Evolutionary conservation across 306 rosid genomes (phyloP).

Genomic region (Malus domestica): ASM211411v1 NC_041800.1:31346233-31346732

Average conservation of each 20-base stretch:
- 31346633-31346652: background rate
- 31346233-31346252: conserved; percentile 5
- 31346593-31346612: conserved; percentile 14
- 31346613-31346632: background rate
- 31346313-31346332: background rate
- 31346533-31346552: conserved; percentile 31
- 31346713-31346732: conserved; percentile 24
- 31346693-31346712: conserved; percentile 13
- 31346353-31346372: too few species aligned
- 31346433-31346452: conserved; percentile 58
- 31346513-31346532: conserved; percentile 44
- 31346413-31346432: background rate
- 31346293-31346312: conserved; percentile 17
- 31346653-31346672: background rate
- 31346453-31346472: conserved; percentile 51
- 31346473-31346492: conserved; percentile 56
- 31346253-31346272: conserved; percentile 10
- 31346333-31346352: background rate
- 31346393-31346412: too few species aligned
- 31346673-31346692: conserved; percentile 17
- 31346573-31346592: conserved; percentile 40
- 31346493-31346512: conserved; percentile 43
- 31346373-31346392: too few species aligned
- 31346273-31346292: conserved; percentile 9
- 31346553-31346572: conserved; percentile 51